Conservation (phyloP, 495 filamentous ascomycete genomes). For the Talaromyces thailandensis region DNA sequence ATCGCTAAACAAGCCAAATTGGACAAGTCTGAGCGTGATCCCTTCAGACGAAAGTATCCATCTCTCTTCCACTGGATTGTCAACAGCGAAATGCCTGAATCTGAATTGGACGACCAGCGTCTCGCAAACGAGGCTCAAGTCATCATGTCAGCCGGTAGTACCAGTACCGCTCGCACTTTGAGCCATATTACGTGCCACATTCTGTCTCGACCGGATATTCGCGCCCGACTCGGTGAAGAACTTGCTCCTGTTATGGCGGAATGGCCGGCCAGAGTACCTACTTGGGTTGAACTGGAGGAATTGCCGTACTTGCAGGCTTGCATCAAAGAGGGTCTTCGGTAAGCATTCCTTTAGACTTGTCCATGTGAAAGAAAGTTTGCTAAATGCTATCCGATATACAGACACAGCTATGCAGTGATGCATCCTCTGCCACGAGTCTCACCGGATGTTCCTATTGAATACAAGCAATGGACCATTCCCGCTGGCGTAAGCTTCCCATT, state of each 20-base stretch:
- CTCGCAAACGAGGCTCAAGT: conserved; percentile 33
- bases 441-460: conserved; percentile 28
- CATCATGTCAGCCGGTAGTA: conserved; percentile 36
- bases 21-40: background rate
- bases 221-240: conserved; percentile 21
- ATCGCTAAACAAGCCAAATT: background rate
- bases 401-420: conserved; percentile 34
- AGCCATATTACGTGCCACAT: conserved; percentile 31
- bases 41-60: background rate
- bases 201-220: conserved; percentile 21
- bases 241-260: conserved; percentile 16
- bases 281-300: conserved; percentile 35
- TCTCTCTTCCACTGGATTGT: conserved; percentile 14
- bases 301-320: conserved; percentile 37
- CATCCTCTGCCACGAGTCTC: conserved; percentile 31
- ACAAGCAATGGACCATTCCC: conserved; percentile 27
- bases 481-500: conserved; percentile 15
- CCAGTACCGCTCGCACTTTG: conserved; percentile 33
- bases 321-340: conserved; percentile 6
- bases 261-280: conserved; percentile 6
- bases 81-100: conserved; percentile 26
- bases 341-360: background rate
- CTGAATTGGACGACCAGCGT: conserved; percentile 14
- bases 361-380: background rate
- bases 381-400: conserved; percentile 12